Conservation (phyloP, 495 filamentous ascomycete genomes). For the Pyronema omphalodes region DNA sequence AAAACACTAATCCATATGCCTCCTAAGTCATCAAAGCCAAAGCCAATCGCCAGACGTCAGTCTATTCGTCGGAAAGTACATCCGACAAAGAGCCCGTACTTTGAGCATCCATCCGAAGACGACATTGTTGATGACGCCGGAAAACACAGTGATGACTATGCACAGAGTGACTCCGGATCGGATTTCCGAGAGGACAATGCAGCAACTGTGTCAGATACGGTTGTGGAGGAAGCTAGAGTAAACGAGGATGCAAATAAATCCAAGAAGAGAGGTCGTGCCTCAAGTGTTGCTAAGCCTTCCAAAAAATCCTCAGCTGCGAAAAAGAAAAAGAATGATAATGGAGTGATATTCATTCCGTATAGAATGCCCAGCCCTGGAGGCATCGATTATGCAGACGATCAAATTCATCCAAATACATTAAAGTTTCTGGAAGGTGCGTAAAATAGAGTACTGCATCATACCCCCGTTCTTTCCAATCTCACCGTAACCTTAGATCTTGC, state of each 20-base stretch:
- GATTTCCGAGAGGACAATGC: background rate
- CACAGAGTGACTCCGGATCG: background rate
- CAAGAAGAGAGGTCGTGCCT: slow-evolving; percentile 5
- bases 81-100: slow-evolving; percentile 14
- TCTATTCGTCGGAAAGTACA: slow-evolving; percentile 4
- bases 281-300: slow-evolving; percentile 1
- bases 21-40: background rate
- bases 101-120: slow-evolving; percentile 8
- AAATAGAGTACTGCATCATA: background rate
- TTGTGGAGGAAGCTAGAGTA: background rate
- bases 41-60: background rate
- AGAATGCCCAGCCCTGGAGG: slow-evolving; percentile 8
- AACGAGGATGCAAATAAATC: background rate
- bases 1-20: background rate
- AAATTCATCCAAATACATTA: slow-evolving; percentile 19
- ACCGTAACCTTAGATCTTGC: slow-evolving; percentile 6
- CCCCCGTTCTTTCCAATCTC: background rate
- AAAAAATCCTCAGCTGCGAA: slow-evolving; percentile 1
- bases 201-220: background rate
- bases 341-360: slow-evolving; percentile 13
- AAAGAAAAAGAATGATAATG: slow-evolving; percentile 4
- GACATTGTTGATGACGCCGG: background rate
- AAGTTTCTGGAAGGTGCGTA: slow-evolving; percentile 13
- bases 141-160: background rate
- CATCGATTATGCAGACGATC: slow-evolving; percentile 9